phyloP scores from a whole-genome alignment of 1,284 basidiomycete genomes.

The Neotropicomus parvogracilis region DNA sequence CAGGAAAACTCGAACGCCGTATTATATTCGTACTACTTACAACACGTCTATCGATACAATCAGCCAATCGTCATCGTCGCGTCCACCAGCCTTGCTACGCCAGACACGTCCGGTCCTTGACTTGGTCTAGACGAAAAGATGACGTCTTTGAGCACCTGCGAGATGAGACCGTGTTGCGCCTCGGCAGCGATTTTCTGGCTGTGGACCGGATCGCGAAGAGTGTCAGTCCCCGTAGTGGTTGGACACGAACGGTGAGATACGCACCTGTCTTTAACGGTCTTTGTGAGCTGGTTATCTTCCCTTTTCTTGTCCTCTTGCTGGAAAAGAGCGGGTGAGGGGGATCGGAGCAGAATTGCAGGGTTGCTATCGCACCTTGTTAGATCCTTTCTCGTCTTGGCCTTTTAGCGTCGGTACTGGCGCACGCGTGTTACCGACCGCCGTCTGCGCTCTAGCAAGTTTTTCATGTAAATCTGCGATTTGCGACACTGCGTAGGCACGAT shows the following conservation, averaged over 20 bases:
- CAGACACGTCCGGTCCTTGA: constrained; percentile 27
- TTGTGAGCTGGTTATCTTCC: constrained; percentile 73
- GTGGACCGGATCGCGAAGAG: constrained; percentile 8
- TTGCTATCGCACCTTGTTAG: constrained; percentile 30
- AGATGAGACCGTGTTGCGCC: constrained; percentile 86
- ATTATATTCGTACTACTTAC: constrained; percentile 5
- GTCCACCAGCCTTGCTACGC: constrained; percentile 36
- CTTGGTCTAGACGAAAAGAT: constrained; percentile 68
- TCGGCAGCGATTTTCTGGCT: constrained; percentile 85
- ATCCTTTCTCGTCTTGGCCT: constrained; percentile 43
- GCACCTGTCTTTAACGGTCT: constrained; percentile 82
- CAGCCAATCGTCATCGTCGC: constrained; percentile 38
- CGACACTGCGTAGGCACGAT: constrained; percentile 86
- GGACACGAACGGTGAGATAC: constrained; percentile 19
- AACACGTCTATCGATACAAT: constrained; percentile 8
- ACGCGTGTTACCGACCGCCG: constrained; percentile 52
- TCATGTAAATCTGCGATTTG: constrained; percentile 86
- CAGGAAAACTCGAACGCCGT: too few species aligned
- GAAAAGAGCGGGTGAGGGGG: not conserved
- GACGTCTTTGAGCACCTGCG: constrained; percentile 86
- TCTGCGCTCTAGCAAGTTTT: constrained; percentile 73
- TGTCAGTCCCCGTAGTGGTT: not conserved
- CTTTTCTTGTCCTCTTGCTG: constrained; percentile 70
- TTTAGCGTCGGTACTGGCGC: constrained; percentile 50
- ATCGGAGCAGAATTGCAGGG: too few species aligned